Base-by-base conservation (phyloP, 805 yeast genomes). In the Candida mattraensis region DNA sequence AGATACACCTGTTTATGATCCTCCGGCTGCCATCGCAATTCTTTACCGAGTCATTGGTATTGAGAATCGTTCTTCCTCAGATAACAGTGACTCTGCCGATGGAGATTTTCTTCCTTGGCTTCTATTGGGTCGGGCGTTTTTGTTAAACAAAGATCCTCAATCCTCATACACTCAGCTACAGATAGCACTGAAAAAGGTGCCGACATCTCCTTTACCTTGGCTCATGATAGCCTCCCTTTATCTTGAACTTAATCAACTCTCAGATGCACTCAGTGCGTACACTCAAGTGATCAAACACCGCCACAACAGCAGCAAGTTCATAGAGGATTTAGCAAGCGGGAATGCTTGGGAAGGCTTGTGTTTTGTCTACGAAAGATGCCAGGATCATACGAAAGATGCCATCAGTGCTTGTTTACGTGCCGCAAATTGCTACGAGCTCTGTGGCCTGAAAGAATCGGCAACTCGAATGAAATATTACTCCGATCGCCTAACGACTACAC, bases 261-360 rank as follows among this genome's bases (percentile, higher is more conserved):
- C 78, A 3, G 87, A 80, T 50, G 80, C 87, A 0, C 60, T 80
- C 33, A 78, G 80, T 5, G 85, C 86, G 2, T 80, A 76, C 50
- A 73, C 83, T 0, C 83, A 79, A 52, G 85, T 83, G 2, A 68
- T 79, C 13, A 63, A 78, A 29, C 53, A 77, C 8, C 72, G 71
- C 44, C 60, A 64, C 26, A 75, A 72, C 31, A 76, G 71, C 29
- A 65, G 65, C 8, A 61, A 69, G 6, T 63, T 64, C 1, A 26
- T 35, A 10, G 41, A 35, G 31, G 34, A 57, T 7, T 30, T 56
- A 16, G 56, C 64, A 3, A 64, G 72, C 5, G 83, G 80, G 2
- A 64, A 76, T 10, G 82, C 83, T 1, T 78, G 84, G 84, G 81
- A 77, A 48, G 83, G 83, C 1, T 54, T 78, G 27, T 65, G 75